A percentile compares a stretch with the other conserved stretches of the same genome.
These are phyloP conservation scores for Agarophyton chilense DNA, from an alignment of 23 red algal genomes.

Conservation along the genomic window DNA sequence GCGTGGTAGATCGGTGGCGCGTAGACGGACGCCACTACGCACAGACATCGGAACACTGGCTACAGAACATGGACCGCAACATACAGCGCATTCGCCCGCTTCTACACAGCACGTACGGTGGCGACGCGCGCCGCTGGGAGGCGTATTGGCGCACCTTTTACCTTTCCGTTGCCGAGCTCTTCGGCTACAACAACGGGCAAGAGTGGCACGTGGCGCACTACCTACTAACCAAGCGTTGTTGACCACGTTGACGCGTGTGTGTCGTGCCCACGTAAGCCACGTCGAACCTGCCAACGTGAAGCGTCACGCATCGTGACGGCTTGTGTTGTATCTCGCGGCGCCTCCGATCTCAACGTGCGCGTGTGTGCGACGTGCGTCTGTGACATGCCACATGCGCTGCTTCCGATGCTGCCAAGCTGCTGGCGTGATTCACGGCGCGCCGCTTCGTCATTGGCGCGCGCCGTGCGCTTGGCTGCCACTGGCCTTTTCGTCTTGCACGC, in stretches of 20 bases:
- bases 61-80: conserved; percentile 84
- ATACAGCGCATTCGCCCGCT: conserved; percentile 39
- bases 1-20: conserved; percentile 76
- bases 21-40: conserved; percentile 98
- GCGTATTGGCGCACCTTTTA: conserved; percentile 99
- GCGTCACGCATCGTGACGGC: too few relatives aligned
- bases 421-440: neutral
- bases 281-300: too few relatives aligned
- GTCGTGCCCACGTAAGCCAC: too few relatives aligned
- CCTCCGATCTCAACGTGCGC: too few relatives aligned
- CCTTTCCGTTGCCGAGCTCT: conserved; percentile 93
- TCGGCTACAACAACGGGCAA: conserved; percentile 80
- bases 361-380: too few relatives aligned
- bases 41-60: conserved; percentile 91
- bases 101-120: conserved; percentile 74
- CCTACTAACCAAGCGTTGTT: conserved; percentile 43
- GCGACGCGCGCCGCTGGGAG: conserved; percentile 80
- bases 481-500: neutral
- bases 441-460: neutral
- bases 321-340: too few relatives aligned
- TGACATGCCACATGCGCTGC: too few relatives aligned
- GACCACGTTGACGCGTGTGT: neutral
- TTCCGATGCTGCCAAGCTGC: too few relatives aligned
- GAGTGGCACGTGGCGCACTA: conserved; percentile 98
- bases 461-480: neutral